Evolutionary conservation across 2,329 filamentous ascomycete genomes (phyloP).

Genomic region (Fusarium miscanthi): DNA sequence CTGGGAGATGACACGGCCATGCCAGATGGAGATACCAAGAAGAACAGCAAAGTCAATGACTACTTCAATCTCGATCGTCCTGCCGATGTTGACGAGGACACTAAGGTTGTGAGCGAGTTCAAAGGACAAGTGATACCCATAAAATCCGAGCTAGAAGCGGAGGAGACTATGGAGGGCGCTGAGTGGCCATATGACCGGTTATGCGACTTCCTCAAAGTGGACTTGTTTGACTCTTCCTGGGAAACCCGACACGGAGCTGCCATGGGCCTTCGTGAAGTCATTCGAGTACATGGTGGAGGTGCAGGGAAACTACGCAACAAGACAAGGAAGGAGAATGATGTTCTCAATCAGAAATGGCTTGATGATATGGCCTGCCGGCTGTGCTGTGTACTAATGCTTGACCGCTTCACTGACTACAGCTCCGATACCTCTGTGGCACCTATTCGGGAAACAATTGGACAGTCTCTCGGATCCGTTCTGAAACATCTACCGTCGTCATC

Average conservation of each 20-base stretch:
- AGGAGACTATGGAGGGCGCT: conserved; percentile 78
- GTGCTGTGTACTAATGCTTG: conserved; percentile 95
- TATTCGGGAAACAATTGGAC: conserved; percentile 93
- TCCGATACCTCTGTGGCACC: conserved; percentile 97
- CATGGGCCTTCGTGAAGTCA: conserved; percentile 91
- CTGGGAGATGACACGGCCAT: conserved; percentile 69
- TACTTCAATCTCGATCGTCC: conserved; percentile 91
- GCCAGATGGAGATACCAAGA: conserved; percentile 63
- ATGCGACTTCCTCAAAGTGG: conserved; percentile 92
- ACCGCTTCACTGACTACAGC: conserved; percentile 97
- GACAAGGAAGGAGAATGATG: conserved; percentile 78
- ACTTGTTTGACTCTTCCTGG: conserved; percentile 94
- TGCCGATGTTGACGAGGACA: conserved; percentile 83
- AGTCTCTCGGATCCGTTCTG: conserved; percentile 89
- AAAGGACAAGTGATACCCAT: conserved; percentile 85
- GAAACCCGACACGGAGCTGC: conserved; percentile 96
- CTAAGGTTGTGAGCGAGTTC: conserved; percentile 94
- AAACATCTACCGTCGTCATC: conserved; percentile 83
- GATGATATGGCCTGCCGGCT: conserved; percentile 95
- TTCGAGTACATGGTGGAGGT: conserved; percentile 89
- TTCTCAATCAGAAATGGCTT: conserved; percentile 84
- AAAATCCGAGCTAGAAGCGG: conserved; percentile 85
- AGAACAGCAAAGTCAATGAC: conserved; percentile 76
- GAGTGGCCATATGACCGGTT: conserved; percentile 96
- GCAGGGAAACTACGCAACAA: conserved; percentile 83